Evolutionary conservation across 2,329 filamentous ascomycete species (phyloP).

Genomic region (Talaromyces pinophilus): DNA sequence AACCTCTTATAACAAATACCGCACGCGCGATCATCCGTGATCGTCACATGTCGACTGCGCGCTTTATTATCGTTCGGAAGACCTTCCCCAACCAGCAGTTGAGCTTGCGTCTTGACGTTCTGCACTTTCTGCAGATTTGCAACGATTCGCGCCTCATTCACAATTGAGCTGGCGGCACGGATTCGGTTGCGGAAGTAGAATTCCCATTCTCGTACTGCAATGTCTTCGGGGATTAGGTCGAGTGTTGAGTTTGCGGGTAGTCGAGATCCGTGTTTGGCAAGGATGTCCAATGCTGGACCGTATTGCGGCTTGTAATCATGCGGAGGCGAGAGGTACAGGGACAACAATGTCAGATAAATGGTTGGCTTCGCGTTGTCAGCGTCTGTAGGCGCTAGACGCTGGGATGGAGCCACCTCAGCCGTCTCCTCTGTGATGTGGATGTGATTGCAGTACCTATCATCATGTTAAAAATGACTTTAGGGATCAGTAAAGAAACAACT

Average conservation of each 20-base stretch:
- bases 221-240: constrained; percentile 75
- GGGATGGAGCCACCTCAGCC: constrained; percentile 35
- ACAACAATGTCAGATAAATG: constrained; percentile 89
- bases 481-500: not conserved
- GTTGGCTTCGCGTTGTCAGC: constrained; percentile 64
- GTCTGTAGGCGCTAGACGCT: constrained; percentile 46
- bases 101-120: constrained; percentile 73
- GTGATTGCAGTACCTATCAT: constrained; percentile 77
- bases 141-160: constrained; percentile 78
- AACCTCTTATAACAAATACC: constrained; percentile 91
- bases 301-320: constrained; percentile 71
- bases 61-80: constrained; percentile 53
- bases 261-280: constrained; percentile 90
- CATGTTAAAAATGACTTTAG: not conserved
- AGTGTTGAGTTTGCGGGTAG: constrained; percentile 85
- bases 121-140: constrained; percentile 75
- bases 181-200: constrained; percentile 92
- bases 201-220: constrained; percentile 77
- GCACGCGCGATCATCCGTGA: constrained; percentile 86
- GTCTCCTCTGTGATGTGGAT: constrained; percentile 66
- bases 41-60: constrained; percentile 69
- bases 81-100: constrained; percentile 71
- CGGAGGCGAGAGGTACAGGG: constrained; percentile 82
- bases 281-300: constrained; percentile 76
- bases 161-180: constrained; percentile 75